Evolutionary conservation across 1,284 basidiomycete species (phyloP).

Genomic region (Inonotus hispidus): DNA sequence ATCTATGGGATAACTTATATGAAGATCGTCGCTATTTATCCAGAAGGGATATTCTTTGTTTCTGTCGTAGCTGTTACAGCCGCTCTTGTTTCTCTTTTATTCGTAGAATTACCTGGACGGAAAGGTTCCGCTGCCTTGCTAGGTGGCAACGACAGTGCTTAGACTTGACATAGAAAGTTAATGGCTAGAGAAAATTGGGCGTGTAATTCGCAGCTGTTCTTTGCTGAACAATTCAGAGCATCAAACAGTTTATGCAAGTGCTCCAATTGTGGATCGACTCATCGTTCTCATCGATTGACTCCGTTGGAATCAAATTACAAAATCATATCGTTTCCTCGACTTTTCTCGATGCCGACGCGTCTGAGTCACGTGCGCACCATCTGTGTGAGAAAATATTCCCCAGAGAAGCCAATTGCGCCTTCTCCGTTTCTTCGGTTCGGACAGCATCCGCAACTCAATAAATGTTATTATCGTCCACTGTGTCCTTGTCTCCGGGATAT

Average conservation of each 20-base stretch:
- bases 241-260: too few species aligned
- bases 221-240: too few species aligned
- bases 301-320: too few species aligned
- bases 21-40: conserved; percentile 53
- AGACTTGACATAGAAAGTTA: neutral
- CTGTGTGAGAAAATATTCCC: too few species aligned
- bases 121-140: neutral
- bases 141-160: neutral
- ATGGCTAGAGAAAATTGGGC: neutral
- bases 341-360: too few species aligned
- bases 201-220: too few species aligned
- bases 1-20: conserved; percentile 57
- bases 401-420: neutral
- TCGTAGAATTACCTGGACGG: conserved; percentile 12
- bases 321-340: too few species aligned
- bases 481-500: neutral
- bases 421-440: neutral
- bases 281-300: too few species aligned
- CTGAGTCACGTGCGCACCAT: too few species aligned
- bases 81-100: conserved; percentile 4
- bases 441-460: neutral
- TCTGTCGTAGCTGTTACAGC: conserved; percentile 22
- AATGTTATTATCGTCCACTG: neutral
- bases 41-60: conserved; percentile 52
- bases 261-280: too few species aligned